Evolutionary conservation across 345 rosid genomes (phyloP), one percentile per base, ranked within the genome.

Genomic region (Bruguiera gymnorhiza): DNA sequence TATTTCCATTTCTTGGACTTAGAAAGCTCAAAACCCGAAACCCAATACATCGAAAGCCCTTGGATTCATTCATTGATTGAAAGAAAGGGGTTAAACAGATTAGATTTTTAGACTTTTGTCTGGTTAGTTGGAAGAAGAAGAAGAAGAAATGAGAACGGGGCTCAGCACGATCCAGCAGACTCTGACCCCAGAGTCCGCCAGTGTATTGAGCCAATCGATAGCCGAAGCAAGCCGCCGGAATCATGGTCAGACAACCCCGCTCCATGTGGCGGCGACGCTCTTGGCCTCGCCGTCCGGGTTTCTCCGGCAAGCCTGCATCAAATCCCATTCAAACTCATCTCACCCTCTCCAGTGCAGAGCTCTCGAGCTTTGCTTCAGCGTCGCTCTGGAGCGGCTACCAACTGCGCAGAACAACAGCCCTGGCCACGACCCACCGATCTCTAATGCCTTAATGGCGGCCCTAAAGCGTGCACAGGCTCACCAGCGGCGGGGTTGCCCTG

Each of bases 301-400:
- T 75, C 93, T 95, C 76, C 86, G 99, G 37, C 98, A 95, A 78
- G 98, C 99, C 10, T 95, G 99, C 78, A 92, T 92, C 77, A 95
- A 95, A 73, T 90, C 99, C 1, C 99, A 95, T 77, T 98, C 98
- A 4, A 95, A 92, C 71, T 95, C 99, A 0, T 95, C 99, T 6
- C 98, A 95, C 68, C 99, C 99, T 0, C 87, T 95, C 20, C 99
- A 95, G 94, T 95, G 99, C 75, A 84, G 99, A 27, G 99, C 99
- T 23, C 82, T 95, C 31, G 99, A 95, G 92, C 99, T 95, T 66
- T 95, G 99, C 75, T 95, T 95, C 84, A 90, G 92, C 82, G 99
- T 95, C 23, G 99, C 99, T 4, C 84, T 95, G 64, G 99, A 95
- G 51, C 88, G 97, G 18, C 87, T 95, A 16, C 97, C 99, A 21